Evolutionary conservation across 768 basidiomycete genomes (phyloP).

Genomic region (Termitomyces sp.): DNA sequence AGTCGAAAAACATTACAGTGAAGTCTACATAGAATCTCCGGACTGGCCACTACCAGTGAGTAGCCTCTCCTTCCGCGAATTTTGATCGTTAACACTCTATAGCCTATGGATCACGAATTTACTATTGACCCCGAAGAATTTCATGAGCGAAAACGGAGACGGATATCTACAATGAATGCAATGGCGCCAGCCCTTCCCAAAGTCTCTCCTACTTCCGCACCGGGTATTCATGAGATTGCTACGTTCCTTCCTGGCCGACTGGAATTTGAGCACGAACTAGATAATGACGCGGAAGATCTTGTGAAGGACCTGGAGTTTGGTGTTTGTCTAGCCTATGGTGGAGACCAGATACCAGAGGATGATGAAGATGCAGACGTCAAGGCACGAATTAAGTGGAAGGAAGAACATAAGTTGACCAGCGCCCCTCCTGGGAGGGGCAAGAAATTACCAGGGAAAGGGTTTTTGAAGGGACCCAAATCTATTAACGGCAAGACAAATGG

Average conservation of each 20-base stretch:
- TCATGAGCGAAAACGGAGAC: conserved; percentile 82
- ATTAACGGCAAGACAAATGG: conserved; percentile 45
- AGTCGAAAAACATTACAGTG: conserved; percentile 84
- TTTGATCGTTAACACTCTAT: background rate
- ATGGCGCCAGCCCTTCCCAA: conserved; percentile 57
- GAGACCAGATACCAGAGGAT: conserved; percentile 76
- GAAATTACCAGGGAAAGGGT: conserved; percentile 34
- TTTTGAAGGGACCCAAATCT: conserved; percentile 31
- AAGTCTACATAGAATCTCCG: conserved; percentile 75
- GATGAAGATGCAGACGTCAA: conserved; percentile 74
- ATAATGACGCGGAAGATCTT: conserved; percentile 94
- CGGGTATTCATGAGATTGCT: conserved; percentile 88
- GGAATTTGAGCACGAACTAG: conserved; percentile 96
- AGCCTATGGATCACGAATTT: conserved; percentile 61
- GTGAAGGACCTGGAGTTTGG: conserved; percentile 97
- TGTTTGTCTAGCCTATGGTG: conserved; percentile 80
- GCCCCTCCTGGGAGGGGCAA: conserved; percentile 21
- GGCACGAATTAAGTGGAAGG: conserved; percentile 48
- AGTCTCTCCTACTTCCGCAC: conserved; percentile 81
- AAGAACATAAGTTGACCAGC: conserved; percentile 33
- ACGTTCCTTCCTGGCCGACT: conserved; percentile 95
- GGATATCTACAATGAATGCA: conserved; percentile 79
- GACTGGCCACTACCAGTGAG: conserved; percentile 81
- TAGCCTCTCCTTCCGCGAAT: conserved; percentile 1
- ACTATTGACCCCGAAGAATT: conserved; percentile 78